These are phyloP conservation scores for Tilletia horrida DNA, from an alignment of 1,284 basidiomycete species.

Conservation along the genomic window DNA sequence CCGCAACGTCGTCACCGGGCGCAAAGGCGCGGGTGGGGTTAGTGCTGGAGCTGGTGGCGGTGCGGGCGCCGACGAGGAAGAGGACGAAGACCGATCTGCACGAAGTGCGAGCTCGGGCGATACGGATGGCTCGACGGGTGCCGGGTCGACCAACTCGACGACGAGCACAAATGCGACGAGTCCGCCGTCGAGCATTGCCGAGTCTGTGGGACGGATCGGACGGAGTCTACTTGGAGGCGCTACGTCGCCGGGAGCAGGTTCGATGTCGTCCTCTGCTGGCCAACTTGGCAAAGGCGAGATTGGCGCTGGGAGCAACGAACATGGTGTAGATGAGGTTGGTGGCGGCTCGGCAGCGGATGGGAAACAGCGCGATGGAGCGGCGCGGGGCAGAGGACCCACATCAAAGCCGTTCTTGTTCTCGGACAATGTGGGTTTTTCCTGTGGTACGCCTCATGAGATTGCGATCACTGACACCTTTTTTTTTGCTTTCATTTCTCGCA, in stretches of 20 bases:
- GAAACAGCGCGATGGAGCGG: background rate
- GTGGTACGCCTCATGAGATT: background rate
- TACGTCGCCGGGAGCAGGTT: background rate
- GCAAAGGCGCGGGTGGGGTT: background rate
- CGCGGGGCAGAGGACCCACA: background rate
- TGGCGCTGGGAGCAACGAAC: background rate
- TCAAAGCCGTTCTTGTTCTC: slow-evolving; percentile 13
- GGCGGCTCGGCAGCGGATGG: background rate
- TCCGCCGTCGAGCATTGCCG: slow-evolving; percentile 8
- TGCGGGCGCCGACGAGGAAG: background rate
- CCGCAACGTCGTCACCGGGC: background rate
- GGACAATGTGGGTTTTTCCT: background rate
- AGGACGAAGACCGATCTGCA: slow-evolving; percentile 12
- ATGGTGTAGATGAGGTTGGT: background rate
- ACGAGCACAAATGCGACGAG: slow-evolving; percentile 2
- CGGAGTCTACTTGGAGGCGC: background rate
- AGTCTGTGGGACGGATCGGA: slow-evolving; percentile 3
- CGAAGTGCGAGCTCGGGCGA: background rate
- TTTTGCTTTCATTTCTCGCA: background rate
- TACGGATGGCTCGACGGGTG: background rate
- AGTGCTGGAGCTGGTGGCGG: background rate
- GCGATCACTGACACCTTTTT: background rate
- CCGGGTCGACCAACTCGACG: background rate
- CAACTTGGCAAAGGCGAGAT: background rate
- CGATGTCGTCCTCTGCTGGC: background rate